Percentiles rank a stretch among this genome's conserved stretches.
phyloP scores from a whole-genome alignment of 768 basidiomycete genomes.

The Amanita pseudoporphyria region DNA sequence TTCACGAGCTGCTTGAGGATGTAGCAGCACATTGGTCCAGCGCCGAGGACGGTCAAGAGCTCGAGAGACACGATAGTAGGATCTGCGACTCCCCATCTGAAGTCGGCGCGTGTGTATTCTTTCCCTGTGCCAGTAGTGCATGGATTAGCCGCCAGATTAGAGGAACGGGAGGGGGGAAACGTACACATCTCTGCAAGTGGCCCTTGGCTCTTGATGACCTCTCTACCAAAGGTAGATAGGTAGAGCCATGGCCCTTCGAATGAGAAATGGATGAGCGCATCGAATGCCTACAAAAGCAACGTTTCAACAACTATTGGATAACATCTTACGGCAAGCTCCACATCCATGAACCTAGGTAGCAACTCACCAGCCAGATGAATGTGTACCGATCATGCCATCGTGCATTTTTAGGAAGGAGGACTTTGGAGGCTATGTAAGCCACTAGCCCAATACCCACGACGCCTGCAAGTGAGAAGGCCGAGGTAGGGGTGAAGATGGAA shows the following conservation, averaged over 20 bases:
- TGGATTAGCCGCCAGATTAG: neutral
- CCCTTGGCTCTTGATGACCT: constrained; percentile 60
- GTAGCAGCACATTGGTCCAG: constrained; percentile 65
- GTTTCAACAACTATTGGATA: neutral
- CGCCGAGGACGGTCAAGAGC: constrained; percentile 72
- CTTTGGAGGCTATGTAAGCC: constrained; percentile 43
- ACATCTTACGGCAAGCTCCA: no score
- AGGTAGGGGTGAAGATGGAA: constrained; percentile 47
- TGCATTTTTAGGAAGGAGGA: constrained; percentile 54
- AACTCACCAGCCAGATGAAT: constrained; percentile 69
- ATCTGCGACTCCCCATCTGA: constrained; percentile 74
- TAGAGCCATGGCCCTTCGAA: constrained; percentile 79
- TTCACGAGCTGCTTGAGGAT: constrained; percentile 57
- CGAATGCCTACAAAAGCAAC: constrained; percentile 46
- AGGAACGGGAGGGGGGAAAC: constrained; percentile 17
- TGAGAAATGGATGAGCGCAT: constrained; percentile 69
- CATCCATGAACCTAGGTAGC: no score
- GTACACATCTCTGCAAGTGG: constrained; percentile 68
- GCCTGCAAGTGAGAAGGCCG: constrained; percentile 52
- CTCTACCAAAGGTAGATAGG: constrained; percentile 63
- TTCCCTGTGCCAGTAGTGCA: constrained; percentile 39
- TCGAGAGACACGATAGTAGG: constrained; percentile 77
- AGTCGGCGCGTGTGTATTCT: constrained; percentile 74
- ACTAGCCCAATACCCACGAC: constrained; percentile 41
- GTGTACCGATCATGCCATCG: constrained; percentile 56